These are phyloP conservation scores for Paragyromitra xinjiangensis DNA, from an alignment of 495 filamentous ascomycete genomes.

Conservation along the genomic window DNA sequence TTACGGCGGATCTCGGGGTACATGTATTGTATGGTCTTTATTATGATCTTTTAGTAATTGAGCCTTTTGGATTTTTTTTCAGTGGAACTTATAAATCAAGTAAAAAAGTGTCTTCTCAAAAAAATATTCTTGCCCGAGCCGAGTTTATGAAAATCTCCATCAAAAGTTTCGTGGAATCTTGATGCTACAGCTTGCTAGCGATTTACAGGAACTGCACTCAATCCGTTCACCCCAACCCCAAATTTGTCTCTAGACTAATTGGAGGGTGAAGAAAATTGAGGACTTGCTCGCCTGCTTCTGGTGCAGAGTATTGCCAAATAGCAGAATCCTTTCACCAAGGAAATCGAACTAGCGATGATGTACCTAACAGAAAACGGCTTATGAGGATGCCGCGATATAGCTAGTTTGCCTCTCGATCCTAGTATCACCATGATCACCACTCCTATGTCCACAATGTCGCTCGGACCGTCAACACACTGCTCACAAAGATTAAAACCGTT, in stretches of 20 bases:
- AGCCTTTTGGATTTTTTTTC: constrained; percentile 36
- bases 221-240: no score
- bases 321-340: background rate
- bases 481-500: no score
- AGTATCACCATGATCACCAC: background rate
- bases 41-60: constrained; percentile 49
- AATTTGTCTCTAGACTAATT: no score
- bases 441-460: no score
- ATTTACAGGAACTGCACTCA: no score
- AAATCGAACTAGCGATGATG: background rate
- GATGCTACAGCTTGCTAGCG: no score
- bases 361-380: background rate
- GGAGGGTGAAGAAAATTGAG: background rate
- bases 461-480: no score
- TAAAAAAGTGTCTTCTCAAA: background rate
- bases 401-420: background rate
- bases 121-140: no score
- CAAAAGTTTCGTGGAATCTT: no score
- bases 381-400: background rate
- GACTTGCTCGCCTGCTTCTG: background rate
- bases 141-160: no score
- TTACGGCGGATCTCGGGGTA: constrained; percentile 37
- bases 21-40: constrained; percentile 38
- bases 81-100: constrained; percentile 1
- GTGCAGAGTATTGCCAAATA: background rate